Conservation (phyloP, 2,329 filamentous ascomycete genomes). For the Diaporthe sp. region DNA sequence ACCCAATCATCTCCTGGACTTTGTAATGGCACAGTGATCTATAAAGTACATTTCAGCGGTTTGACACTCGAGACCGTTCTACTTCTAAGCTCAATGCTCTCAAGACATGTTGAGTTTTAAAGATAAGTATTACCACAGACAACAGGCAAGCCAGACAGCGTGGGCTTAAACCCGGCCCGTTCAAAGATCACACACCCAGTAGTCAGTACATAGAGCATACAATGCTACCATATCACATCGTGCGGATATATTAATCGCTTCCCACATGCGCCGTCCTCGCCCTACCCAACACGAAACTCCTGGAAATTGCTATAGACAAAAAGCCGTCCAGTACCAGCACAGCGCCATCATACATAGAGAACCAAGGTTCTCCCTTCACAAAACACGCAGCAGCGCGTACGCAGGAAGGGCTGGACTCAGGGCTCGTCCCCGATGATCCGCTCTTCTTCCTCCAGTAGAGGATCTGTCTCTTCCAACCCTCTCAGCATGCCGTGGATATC, state of each 20-base stretch:
- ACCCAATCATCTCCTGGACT: too few species aligned
- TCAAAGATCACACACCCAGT: not conserved
- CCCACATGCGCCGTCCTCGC: constrained; percentile 3
- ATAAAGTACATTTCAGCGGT: too few species aligned
- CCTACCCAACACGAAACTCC: not conserved
- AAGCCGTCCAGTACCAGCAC: not conserved
- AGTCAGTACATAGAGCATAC: not conserved
- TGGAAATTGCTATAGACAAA: not conserved
- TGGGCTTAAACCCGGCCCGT: too few species aligned
- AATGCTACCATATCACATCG: not conserved
- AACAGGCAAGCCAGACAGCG: too few species aligned
- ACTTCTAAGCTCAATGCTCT: too few species aligned
- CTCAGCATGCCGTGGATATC: constrained; percentile 77
- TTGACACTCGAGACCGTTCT: too few species aligned
- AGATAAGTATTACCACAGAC: not conserved
- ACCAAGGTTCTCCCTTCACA: not conserved
- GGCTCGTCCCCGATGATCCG: constrained; percentile 34
- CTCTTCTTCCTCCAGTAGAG: constrained; percentile 60
- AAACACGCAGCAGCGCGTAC: not conserved
- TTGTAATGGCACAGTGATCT: too few species aligned
- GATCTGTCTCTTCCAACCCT: constrained; percentile 73
- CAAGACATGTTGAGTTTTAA: too few species aligned
- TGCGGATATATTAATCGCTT: constrained; percentile 10
- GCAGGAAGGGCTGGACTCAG: not conserved
- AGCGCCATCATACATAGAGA: not conserved